Base-by-base conservation (phyloP, 768 basidiomycete species). In the Pisolithus orientalis region DNA sequence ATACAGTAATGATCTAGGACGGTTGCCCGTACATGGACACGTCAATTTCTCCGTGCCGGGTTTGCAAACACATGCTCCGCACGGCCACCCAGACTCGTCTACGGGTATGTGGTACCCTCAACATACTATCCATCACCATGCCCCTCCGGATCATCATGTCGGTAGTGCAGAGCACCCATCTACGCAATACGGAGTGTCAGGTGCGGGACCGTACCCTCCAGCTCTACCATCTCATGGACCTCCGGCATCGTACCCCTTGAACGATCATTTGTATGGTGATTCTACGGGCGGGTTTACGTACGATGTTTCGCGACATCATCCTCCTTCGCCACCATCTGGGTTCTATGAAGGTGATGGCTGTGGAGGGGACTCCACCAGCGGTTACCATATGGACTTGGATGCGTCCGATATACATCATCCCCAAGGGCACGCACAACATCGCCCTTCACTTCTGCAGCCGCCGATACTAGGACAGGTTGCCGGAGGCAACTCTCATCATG, bases 1-100 rank as follows among this genome's bases (percentile, higher is more conserved):
- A 60, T 79, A 82, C 58, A 76, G 73, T 59, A 76, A 75, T 44
- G 82, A 84, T 50, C 66, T 84, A 6, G 83, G 81, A 3, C 69
- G 78, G 39, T 64, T 84, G 0, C 83, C 83, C 0, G 38, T 77
- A 13, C 72, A 76, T 17, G 69, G 66, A 6, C 63, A 62, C 28
- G 52, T 57, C 10, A 52, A 51, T 28, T 64, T 69, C 28, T 44
- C 53, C 0, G 27, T 5, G 31, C 44, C 46, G 21, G 32, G 46
- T 37, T 31, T 31, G 31, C 46, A 29, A 11, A 29, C 25, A 14
- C 14, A 25, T 3, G 48, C 14, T 6, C 28, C 59, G 44, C 44
- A 21, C 10, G 11, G 25, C 11, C 42, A 25, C 11, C 44, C 25
- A 25, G 47, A 48, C 11, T 40, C 53, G 27, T 45, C 44, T 1